These are phyloP conservation scores for Chrysanthemum seticuspe DNA, from an alignment of 129 eudicot species.

Conservation along the genomic window DNA sequence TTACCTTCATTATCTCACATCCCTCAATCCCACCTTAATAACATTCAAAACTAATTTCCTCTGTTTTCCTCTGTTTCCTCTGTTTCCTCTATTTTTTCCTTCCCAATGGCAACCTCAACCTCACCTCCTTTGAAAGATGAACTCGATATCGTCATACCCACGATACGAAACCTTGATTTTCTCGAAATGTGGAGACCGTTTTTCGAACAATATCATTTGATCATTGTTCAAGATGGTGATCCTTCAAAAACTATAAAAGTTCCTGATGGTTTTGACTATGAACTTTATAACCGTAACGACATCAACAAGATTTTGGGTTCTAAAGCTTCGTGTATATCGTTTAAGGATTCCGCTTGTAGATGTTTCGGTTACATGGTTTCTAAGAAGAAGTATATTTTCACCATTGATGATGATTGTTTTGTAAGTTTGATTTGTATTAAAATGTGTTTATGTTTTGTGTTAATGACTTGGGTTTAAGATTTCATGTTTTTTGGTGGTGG, in stretches of 20 bases:
- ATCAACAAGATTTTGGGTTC: slow-evolving; percentile 58
- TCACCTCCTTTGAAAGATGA: slow-evolving; percentile 62
- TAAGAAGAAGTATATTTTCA: slow-evolving; percentile 85
- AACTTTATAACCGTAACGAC: slow-evolving; percentile 71
- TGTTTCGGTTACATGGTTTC: slow-evolving; percentile 59
- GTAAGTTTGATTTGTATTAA: slow-evolving; percentile 31
- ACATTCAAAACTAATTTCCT: not conserved
- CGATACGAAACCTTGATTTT: slow-evolving; percentile 80
- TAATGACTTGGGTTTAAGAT: slow-evolving; percentile 14
- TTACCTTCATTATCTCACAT: slow-evolving; percentile 25
- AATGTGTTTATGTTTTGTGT: slow-evolving; percentile 10
- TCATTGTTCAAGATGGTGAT: slow-evolving; percentile 92
- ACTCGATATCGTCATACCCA: slow-evolving; percentile 81
- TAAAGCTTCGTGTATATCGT: slow-evolving; percentile 39
- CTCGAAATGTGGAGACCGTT: slow-evolving; percentile 95
- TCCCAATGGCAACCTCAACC: slow-evolving; percentile 31
- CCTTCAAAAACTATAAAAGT: slow-evolving; percentile 69
- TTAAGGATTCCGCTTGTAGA: slow-evolving; percentile 38
- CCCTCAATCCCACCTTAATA: slow-evolving; percentile 12
- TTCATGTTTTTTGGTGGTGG: not conserved
- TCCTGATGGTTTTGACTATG: slow-evolving; percentile 76
- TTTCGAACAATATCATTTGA: slow-evolving; percentile 75
- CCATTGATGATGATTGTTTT: slow-evolving; percentile 90
- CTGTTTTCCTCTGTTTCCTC: slow-evolving; percentile 16
- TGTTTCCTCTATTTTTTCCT: not conserved